Evolutionary conservation across 768 basidiomycete genomes (phyloP), one percentile per base, ranked within the genome.

Genomic region (Russula olivacea): DNA sequence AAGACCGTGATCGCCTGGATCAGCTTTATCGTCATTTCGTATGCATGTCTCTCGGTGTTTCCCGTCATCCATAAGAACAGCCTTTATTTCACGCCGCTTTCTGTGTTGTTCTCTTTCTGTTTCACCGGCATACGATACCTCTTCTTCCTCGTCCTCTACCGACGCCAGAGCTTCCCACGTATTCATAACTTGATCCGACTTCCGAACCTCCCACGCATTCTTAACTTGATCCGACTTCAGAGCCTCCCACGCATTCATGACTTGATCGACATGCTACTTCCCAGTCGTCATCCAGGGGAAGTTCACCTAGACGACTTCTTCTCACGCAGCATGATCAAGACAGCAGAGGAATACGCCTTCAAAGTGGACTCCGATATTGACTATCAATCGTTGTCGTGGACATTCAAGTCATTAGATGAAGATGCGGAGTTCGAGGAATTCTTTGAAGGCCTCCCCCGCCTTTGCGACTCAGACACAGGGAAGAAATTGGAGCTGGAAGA

Each of bases 11-110:
- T 62, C 1, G 25, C 49, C 3, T 61, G 66, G 23, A 49, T 66
- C 9, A 32, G 30, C 2, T 28, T 28, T 28, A 10, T 58, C 49
- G 59, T 59, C 19, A n/a, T 61, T 2, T 17, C 63, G 28, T 71
- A 70, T 36, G 32, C 63, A 28, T 65, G 36, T 47, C 48, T 57
- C 59, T 58, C 64, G 12, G 12, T 67, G 21, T 23, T 65, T 19
- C 66, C 64, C 3, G 45, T 61, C 14, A 21, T 59, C 21, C 17
- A 28, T 23, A 51, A 63, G 19, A 17, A 59, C 17, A 63, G 57
- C 47, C 62, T 48, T 25, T 63, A 63, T n/a, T 21, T 9, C 19
- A 28, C 57, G 1, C 62, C 62, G 1, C 62, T 59, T 59, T 63
- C 58, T 12, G 2, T 6, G 0, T 14, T 23, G 4, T 34, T 48